These are phyloP conservation scores for Fusarium solani-melongenae DNA, from an alignment of 2,329 filamentous ascomycete species.

Conservation along the genomic window DNA sequence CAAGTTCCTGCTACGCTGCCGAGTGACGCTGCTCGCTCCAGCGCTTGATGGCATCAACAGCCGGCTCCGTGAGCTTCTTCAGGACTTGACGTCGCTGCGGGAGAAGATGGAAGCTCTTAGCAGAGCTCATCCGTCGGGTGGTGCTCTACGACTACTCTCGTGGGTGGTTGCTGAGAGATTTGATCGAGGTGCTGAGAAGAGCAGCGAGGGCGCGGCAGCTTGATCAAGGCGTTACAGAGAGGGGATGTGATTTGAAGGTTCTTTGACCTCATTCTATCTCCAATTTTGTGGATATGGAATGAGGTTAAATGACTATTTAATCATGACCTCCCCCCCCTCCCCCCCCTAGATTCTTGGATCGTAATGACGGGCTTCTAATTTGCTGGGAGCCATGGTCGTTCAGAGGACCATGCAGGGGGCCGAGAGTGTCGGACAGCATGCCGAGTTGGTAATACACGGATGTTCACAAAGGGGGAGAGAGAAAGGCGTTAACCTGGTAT, in stretches of 20 bases:
- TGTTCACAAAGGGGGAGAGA: not conserved
- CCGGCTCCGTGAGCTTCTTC: not conserved
- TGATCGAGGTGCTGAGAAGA: not conserved
- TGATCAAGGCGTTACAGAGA: not conserved
- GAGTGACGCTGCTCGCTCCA: not conserved
- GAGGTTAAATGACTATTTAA: not conserved
- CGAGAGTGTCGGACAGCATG: not conserved
- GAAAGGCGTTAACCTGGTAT: not conserved
- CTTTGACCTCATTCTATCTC: not conserved
- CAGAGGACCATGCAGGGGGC: not conserved
- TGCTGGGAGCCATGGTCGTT: not conserved
- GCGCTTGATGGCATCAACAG: not conserved
- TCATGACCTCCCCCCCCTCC: not conserved
- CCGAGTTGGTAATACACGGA: not conserved
- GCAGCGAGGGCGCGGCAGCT: not conserved
- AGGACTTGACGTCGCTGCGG: not conserved
- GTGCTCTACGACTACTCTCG: not conserved
- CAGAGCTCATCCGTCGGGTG: not conserved
- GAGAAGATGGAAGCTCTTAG: not conserved
- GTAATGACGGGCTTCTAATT: not conserved
- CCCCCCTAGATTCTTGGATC: not conserved
- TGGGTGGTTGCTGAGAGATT: not conserved
- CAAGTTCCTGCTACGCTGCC: not conserved
- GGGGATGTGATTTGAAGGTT: not conserved
- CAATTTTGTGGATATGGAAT: not conserved